Percentiles rank a stretch among this genome's conserved stretches.
phyloP scores from a whole-genome alignment of 208 protist species.

The Wallacemonas rigidus region DNA sequence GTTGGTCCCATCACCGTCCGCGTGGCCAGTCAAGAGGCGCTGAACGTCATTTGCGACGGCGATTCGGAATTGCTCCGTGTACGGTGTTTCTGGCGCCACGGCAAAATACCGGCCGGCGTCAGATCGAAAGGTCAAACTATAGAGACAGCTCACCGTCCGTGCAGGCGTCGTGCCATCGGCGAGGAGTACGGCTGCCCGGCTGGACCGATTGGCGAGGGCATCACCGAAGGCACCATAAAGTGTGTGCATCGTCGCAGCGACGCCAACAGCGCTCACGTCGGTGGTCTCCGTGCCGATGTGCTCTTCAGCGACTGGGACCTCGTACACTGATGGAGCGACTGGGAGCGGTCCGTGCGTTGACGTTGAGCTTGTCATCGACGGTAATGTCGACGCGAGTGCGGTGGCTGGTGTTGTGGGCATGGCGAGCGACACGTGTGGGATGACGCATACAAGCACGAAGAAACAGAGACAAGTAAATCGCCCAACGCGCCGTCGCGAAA shows the following conservation, averaged over 20 bases:
- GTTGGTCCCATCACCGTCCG: background rate
- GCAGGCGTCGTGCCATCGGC: background rate
- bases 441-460: background rate
- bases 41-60: conserved; percentile 22
- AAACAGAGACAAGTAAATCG: background rate
- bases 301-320: too few relatives aligned
- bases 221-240: too few relatives aligned
- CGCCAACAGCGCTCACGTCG: too few relatives aligned
- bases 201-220: background rate
- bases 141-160: conserved; percentile 21
- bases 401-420: too few relatives aligned
- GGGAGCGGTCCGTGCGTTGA: too few relatives aligned
- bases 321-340: too few relatives aligned
- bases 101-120: conserved; percentile 24
- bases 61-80: background rate
- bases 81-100: conserved; percentile 17
- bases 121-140: conserved; percentile 22
- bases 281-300: too few relatives aligned
- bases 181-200: background rate
- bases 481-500: too few relatives aligned
- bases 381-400: too few relatives aligned
- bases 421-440: too few relatives aligned
- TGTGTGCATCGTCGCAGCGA: too few relatives aligned
- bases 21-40: background rate
- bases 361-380: too few relatives aligned